phyloP scores from a whole-genome alignment of 2,329 filamentous ascomycete genomes.

The Drechslera avenae region DNA sequence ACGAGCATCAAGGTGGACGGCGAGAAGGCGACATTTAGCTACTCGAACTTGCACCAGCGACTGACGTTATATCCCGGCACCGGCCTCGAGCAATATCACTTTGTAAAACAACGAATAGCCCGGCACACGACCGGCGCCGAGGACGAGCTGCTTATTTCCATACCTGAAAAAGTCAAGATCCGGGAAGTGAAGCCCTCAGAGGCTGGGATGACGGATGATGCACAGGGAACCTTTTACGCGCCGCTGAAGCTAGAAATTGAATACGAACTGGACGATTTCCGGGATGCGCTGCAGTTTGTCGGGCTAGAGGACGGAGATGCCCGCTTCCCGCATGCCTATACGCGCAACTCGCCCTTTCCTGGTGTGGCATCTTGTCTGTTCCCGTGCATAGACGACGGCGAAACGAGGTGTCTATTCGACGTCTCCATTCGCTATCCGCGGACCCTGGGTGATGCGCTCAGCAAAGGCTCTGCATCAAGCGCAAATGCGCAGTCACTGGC shows the following conservation, averaged over 20 bases:
- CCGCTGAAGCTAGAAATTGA: conserved; percentile 72
- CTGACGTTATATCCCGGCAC: conserved; percentile 66
- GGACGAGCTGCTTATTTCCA: conserved; percentile 62
- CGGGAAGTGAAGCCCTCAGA: conserved; percentile 63
- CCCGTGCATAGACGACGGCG: conserved; percentile 87
- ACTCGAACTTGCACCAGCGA: conserved; percentile 70
- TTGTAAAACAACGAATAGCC: conserved; percentile 71
- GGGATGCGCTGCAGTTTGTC: conserved; percentile 91
- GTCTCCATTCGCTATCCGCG: conserved; percentile 84
- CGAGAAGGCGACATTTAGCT: conserved; percentile 45
- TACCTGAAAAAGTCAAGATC: conserved; percentile 67
- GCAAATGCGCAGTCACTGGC: conserved; percentile 16
- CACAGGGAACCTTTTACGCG: conserved; percentile 54
- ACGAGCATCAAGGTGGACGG: conserved; percentile 57
- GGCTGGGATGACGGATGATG: conserved; percentile 39
- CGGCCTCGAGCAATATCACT: conserved; percentile 76
- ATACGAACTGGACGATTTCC: conserved; percentile 74
- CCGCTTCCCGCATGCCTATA: conserved; percentile 91
- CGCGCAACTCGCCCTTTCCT: conserved; percentile 76
- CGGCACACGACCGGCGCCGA: conserved; percentile 59
- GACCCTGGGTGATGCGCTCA: conserved; percentile 77
- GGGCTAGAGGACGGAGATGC: conserved; percentile 79
- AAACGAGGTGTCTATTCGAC: conserved; percentile 83
- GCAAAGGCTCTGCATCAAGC: conserved; percentile 41
- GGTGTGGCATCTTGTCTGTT: conserved; percentile 86